These are phyloP conservation scores for Fusarium oxysporum DNA, from an alignment of 2,329 filamentous ascomycete genomes.

Conservation along the genomic window DNA sequence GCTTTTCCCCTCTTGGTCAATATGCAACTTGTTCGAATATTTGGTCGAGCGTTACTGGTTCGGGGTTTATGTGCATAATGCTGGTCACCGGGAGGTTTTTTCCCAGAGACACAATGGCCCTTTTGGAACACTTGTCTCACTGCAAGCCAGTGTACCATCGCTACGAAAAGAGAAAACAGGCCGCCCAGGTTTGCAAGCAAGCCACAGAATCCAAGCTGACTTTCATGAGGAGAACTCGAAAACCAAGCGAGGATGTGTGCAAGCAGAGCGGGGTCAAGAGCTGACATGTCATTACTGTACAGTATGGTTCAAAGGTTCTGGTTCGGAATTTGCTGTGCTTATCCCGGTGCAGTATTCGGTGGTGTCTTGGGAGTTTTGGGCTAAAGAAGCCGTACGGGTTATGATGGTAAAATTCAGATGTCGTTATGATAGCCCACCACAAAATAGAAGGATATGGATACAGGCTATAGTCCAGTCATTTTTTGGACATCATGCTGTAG, in stretches of 20 bases:
- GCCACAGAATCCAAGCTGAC: conserved; percentile 31
- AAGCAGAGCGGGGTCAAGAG: conserved; percentile 34
- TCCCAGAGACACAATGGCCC: not conserved
- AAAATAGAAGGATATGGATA: conserved; percentile 9
- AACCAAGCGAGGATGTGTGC: conserved; percentile 26
- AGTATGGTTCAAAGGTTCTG: conserved; percentile 23
- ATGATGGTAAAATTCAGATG: conserved; percentile 26
- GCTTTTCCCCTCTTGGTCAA: conserved; percentile 4
- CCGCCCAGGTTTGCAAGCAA: not conserved
- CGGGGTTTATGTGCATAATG: conserved; percentile 33
- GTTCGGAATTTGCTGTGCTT: conserved; percentile 1
- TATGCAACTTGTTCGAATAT: conserved; percentile 14
- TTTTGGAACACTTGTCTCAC: not conserved
- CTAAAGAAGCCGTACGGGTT: conserved; percentile 18
- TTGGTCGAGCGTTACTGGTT: conserved; percentile 26
- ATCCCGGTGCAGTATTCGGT: conserved; percentile 5
- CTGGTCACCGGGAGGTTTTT: conserved; percentile 13
- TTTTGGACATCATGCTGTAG: not conserved
- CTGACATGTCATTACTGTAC: conserved; percentile 41
- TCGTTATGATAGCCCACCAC: conserved; percentile 15
- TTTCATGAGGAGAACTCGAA: conserved; percentile 29
- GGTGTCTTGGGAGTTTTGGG: conserved; percentile 11
- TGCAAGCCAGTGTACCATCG: not conserved
- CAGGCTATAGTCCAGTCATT: not conserved
- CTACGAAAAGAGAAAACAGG: conserved; percentile 10